Evolutionary conservation across 768 basidiomycete species (phyloP), one percentile per base, ranked within the genome.

Genomic region (Amanita subjunquillea): DNA sequence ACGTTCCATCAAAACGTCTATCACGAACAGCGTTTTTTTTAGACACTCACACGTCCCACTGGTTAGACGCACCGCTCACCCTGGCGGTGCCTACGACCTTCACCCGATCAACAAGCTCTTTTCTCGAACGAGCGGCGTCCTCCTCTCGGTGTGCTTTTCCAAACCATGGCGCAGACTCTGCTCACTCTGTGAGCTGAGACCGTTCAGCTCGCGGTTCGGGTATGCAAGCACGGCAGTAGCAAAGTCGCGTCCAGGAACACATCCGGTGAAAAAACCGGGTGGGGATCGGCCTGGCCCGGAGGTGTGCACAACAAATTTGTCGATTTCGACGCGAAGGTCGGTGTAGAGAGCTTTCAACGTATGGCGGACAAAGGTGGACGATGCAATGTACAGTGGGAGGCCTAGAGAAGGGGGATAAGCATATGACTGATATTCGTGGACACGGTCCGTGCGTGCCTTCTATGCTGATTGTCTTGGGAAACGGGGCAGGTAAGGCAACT

Each of bases 261-360:
- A 52, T 20, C 41, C 42, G 6, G 29, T 52, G 17, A 52, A 43
- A 15, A 52, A 52, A 5, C 39, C 49, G 22, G 45, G 32, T 32
- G 48, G 47, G 23, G 40, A 48, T 7, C 17, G 50, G 12, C 12
- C 27, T 3, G 63, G 49, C 13, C 60, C 20, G 30, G 67, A 68
- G 1, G 67, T 64, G 17, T 72, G 57, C 12, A 77, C 67, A 0
- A 67, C 62, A 43, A 83, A 63, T 59, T 77, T 82, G 20, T 69
- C 71, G 38, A 87, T 64, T 37, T 72, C 71, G 36, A 91, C 76
- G 3, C 60, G 65, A 34, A 87, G 67, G 61, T 87, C 80, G 9
- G 82, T 75, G 62, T 87, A 89, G 13, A 90, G 64, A 10, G 88
- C 82, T 60, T 80, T 85, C 62, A 91, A 75, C 4, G 87, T 85